These are phyloP conservation scores for Eucalyptus virginea DNA, from an alignment of 345 rosid species.

Conservation along the genomic window DNA sequence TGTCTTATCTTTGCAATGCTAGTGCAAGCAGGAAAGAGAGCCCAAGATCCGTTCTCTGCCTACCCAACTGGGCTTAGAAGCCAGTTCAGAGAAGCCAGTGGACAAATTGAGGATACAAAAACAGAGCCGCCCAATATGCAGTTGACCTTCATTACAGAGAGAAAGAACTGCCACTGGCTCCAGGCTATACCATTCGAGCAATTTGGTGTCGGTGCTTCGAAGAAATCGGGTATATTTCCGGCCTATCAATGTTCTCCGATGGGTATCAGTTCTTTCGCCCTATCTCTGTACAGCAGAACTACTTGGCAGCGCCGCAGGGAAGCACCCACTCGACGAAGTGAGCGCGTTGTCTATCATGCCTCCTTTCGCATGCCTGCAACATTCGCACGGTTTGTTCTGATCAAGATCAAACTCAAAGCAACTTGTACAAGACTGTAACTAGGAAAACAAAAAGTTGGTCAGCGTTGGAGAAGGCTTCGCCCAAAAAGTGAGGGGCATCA, in stretches of 20 bases:
- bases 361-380: conserved; percentile 38
- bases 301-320: conserved; percentile 24
- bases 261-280: background rate
- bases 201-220: background rate
- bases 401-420: background rate
- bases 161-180: background rate
- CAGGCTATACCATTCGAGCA: background rate
- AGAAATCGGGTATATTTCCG: background rate
- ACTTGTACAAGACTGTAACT: background rate
- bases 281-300: background rate
- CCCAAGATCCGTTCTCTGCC: background rate
- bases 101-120: background rate
- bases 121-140: background rate
- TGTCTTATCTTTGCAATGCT: background rate
- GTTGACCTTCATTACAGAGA: background rate
- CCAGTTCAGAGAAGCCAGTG: background rate
- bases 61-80: background rate
- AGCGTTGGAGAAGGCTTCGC: background rate
- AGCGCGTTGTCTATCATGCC: conserved; percentile 18
- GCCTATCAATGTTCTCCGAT: background rate
- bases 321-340: conserved; percentile 45
- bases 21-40: background rate
- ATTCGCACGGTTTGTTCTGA: background rate
- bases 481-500: background rate
- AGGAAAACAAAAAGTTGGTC: background rate